Base-by-base conservation (phyloP, 73 alveolate species). In the Durusdinium trenchii region DNA sequence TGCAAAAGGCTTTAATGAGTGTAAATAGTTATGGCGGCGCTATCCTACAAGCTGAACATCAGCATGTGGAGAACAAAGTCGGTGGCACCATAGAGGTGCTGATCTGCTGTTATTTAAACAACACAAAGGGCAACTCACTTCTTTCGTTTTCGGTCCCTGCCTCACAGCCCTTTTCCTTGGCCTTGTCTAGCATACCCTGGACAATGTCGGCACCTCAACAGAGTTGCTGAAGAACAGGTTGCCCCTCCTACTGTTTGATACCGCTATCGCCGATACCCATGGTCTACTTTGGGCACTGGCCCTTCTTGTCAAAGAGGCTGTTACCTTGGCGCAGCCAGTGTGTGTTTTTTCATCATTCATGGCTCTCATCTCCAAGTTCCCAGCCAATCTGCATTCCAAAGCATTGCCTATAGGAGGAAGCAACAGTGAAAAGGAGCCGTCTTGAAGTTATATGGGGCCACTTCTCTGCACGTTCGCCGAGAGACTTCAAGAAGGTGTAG, bases 401-500 rank as follows among this genome's bases (percentile, higher is more conserved):
- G 98, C 98, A 91, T 35, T 42, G 73, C 98, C 98, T 91, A 36
- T n/a, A n/a, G n/a, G n/a, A n/a, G n/a, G n/a, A n/a, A n/a, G n/a
- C n/a, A n/a, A n/a, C n/a, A n/a, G n/a, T n/a, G n/a, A n/a, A n/a
- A n/a, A n/a, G n/a, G n/a, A n/a, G n/a, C n/a, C n/a, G n/a, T n/a
- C n/a, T n/a, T 57, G 69, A 16, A 16, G 69, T 57, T 57, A 23
- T 57, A 57, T 57, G 32, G 12, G 12, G 12, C 69, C 12, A 32
- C 73, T 2, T 60, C 73, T 32, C 73, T 60, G 73, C 30, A 60
- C 30, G 85, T 84, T 78, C 81, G 87, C 99, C 99, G 76, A 99
- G 98, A 32, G 98, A 99, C 99, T 99, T 99, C 97, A 99, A 83
- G 99, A 99, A 99, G 52, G 99, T 99, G 99, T 99, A 99, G 94